Conservation (phyloP, 176 grass and related monocot genomes). For the Secale cereale region DNA sequence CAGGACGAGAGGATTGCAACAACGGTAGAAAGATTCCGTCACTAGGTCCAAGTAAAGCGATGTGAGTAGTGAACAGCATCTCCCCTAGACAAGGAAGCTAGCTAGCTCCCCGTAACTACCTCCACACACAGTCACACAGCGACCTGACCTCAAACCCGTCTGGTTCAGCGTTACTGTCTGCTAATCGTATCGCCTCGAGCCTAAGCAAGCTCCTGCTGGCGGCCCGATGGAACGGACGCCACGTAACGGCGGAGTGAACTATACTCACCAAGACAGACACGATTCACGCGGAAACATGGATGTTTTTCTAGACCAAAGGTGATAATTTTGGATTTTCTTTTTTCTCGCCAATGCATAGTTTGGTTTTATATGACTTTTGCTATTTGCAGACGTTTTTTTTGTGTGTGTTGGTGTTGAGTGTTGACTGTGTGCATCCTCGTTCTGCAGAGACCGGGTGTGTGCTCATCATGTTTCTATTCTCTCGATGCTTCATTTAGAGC, state of each 20-base stretch:
- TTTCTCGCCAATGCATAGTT: too few species aligned
- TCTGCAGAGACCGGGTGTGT: too few species aligned
- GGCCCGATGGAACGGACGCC: neutral
- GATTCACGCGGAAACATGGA: neutral
- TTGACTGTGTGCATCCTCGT: too few species aligned
- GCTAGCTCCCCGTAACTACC: constrained; percentile 6
- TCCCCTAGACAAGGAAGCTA: neutral
- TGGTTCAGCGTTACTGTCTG: constrained; percentile 22
- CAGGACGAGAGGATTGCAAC: neutral
- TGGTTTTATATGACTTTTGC: too few species aligned
- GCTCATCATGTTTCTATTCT: too few species aligned
- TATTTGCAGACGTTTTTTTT: too few species aligned
- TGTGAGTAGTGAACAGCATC: neutral
- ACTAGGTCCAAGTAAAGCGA: neutral
- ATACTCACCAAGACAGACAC: neutral
- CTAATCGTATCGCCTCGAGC: neutral
- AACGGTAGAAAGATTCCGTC: neutral
- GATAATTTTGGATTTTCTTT: too few species aligned
- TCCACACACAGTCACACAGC: neutral
- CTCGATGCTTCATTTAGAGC: too few species aligned
- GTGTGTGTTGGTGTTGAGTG: too few species aligned
- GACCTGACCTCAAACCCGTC: neutral
- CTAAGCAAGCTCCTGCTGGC: constrained; percentile 16
- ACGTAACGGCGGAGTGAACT: neutral
- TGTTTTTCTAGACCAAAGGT: neutral